phyloP scores from a whole-genome alignment of 2,329 filamentous ascomycete species.

The Aspergillus clavatus region DNA sequence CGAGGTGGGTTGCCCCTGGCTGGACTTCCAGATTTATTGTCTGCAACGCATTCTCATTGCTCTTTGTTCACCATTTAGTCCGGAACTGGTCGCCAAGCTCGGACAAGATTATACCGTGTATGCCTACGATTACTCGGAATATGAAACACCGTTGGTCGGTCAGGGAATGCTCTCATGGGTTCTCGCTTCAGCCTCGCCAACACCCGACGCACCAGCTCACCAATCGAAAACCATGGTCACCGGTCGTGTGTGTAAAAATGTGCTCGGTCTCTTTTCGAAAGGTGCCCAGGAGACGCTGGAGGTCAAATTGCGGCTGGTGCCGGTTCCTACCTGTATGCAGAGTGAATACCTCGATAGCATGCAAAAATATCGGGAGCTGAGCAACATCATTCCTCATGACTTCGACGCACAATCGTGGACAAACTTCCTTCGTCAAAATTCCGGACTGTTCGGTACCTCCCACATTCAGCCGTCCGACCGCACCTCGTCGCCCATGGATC shows the following conservation, averaged over 20 bases:
- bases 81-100: conserved; percentile 71
- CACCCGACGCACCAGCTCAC: conserved; percentile 51
- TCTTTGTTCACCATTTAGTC: conserved; percentile 50
- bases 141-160: conserved; percentile 85
- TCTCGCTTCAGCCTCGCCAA: conserved; percentile 57
- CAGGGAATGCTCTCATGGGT: conserved; percentile 92
- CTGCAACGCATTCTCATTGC: not conserved
- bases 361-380: conserved; percentile 57
- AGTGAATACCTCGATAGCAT: conserved; percentile 58
- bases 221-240: conserved; percentile 69
- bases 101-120: conserved; percentile 92
- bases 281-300: conserved; percentile 81
- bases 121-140: conserved; percentile 93
- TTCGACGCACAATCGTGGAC: conserved; percentile 75
- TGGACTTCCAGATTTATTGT: not conserved
- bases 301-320: conserved; percentile 82
- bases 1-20: conserved; percentile 44
- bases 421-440: conserved; percentile 68
- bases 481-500: conserved; percentile 34
- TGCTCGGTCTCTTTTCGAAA: conserved; percentile 76
- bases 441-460: conserved; percentile 36
- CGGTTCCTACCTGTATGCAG: conserved; percentile 62
- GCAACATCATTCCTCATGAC: conserved; percentile 53
- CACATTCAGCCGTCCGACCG: conserved; percentile 24
- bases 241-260: conserved; percentile 81